Conservation (phyloP, 257 asterid species). For the Solanum sejunctum region DNA sequence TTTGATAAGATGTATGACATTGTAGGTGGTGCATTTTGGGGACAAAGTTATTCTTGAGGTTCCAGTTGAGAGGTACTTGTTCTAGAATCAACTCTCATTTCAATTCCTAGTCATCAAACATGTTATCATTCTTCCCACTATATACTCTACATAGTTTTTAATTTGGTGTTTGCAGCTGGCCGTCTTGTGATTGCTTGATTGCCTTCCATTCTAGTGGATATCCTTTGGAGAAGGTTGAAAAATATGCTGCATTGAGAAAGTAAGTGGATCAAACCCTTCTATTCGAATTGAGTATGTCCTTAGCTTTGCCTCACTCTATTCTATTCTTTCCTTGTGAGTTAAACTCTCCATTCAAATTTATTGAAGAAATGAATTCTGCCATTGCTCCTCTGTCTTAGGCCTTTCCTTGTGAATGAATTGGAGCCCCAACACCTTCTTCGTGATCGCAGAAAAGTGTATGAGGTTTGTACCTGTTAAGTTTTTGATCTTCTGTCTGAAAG, state of each 20-base stretch:
- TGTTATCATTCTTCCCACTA: neutral
- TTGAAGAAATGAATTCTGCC: neutral
- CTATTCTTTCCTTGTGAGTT: neutral
- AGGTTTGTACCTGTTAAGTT: constrained; percentile 24
- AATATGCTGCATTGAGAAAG: constrained; percentile 83
- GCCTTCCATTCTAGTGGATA: constrained; percentile 84
- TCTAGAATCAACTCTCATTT: neutral
- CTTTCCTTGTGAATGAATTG: constrained; percentile 82
- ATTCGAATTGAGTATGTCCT: neutral
- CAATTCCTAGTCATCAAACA: neutral
- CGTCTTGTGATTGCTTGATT: constrained; percentile 84
- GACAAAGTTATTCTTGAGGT: constrained; percentile 76
- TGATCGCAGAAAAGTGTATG: constrained; percentile 82
- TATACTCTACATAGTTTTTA: neutral
- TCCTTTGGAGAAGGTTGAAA: constrained; percentile 80
- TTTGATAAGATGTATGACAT: neutral
- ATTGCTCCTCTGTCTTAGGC: constrained; percentile 35
- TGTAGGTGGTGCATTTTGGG: constrained; percentile 74
- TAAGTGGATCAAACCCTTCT: constrained; percentile 3
- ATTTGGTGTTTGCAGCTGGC: constrained; percentile 57
- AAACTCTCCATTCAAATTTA: neutral
- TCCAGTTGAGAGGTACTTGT: constrained; percentile 65
- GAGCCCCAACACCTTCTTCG: constrained; percentile 85
- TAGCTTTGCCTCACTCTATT: neutral
- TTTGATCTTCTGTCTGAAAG: too few species aligned